These are phyloP conservation scores for Pichia sp. DNA, from an alignment of 1,139 yeast species.

Conservation along the genomic window DNA sequence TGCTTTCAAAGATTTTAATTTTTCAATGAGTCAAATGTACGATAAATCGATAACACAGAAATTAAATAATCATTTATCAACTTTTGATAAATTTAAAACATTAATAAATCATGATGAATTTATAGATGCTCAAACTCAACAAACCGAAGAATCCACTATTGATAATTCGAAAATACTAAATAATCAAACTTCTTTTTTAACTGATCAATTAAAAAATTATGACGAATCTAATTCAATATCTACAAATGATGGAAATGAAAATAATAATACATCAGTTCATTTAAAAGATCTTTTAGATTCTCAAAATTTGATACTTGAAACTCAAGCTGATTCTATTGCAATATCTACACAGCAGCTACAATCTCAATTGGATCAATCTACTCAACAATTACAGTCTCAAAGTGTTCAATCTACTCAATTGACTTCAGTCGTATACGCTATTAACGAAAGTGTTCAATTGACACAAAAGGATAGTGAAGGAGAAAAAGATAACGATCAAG, in stretches of 20 bases:
- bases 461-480: constrained; percentile 3
- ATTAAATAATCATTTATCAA: constrained; percentile 14
- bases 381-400: background rate
- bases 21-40: constrained; percentile 19
- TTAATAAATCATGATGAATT: constrained; percentile 13
- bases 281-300: constrained; percentile 21
- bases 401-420: too few relatives aligned
- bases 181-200: constrained; percentile 12
- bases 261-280: background rate
- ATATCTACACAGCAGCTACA: constrained; percentile 1
- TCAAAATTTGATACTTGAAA: constrained; percentile 28
- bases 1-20: constrained; percentile 14
- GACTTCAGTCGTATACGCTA: too few relatives aligned
- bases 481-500: constrained; percentile 9
- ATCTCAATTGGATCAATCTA: too few relatives aligned
- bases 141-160: constrained; percentile 7
- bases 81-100: constrained; percentile 20
- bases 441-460: too few relatives aligned
- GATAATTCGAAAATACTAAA: constrained; percentile 4
- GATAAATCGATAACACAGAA: constrained; percentile 21
- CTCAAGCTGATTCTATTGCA: constrained; percentile 21
- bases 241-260: constrained; percentile 4
- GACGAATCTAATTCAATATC: constrained; percentile 10
- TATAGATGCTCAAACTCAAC: background rate
- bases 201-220: constrained; percentile 5